These are phyloP conservation scores for Multifurca ochricompacta DNA, from an alignment of 768 basidiomycete species.

Conservation along the genomic window DNA sequence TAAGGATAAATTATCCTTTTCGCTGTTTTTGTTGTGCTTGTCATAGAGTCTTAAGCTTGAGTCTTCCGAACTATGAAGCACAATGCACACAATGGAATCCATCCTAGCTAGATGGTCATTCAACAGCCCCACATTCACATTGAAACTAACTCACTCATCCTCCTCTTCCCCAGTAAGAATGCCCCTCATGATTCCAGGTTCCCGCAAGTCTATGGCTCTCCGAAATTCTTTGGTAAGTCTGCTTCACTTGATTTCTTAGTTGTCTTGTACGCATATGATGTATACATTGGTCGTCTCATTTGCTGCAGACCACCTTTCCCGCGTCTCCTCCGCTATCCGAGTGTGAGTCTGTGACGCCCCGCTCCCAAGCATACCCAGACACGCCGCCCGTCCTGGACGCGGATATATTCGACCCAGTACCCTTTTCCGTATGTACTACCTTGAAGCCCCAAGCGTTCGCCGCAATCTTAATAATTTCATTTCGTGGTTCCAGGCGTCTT, in stretches of 20 bases:
- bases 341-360: conserved; percentile 3
- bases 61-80: not conserved
- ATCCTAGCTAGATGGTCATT: too few relatives aligned
- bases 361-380: conserved; percentile 9
- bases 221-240: conserved; percentile 4
- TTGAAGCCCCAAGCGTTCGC: not conserved
- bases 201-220: conserved; percentile 11
- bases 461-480: not conserved
- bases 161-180: conserved; percentile 1
- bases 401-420: conserved; percentile 19
- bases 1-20: too few relatives aligned
- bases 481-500: conserved; percentile 14
- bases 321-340: conserved; percentile 15
- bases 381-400: conserved; percentile 20
- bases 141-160: not conserved
- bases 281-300: not conserved
- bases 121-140: too few relatives aligned
- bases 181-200: conserved; percentile 12
- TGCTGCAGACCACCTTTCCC: not conserved
- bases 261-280: too few relatives aligned
- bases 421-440: conserved; percentile 20
- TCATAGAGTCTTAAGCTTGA: too few relatives aligned
- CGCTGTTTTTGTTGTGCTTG: too few relatives aligned
- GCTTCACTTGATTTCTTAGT: not conserved
- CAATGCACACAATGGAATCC: too few relatives aligned